These are phyloP conservation scores for Phytophthora litchii DNA, from an alignment of 352 stramenopile genomes.

Conservation along the genomic window DNA sequence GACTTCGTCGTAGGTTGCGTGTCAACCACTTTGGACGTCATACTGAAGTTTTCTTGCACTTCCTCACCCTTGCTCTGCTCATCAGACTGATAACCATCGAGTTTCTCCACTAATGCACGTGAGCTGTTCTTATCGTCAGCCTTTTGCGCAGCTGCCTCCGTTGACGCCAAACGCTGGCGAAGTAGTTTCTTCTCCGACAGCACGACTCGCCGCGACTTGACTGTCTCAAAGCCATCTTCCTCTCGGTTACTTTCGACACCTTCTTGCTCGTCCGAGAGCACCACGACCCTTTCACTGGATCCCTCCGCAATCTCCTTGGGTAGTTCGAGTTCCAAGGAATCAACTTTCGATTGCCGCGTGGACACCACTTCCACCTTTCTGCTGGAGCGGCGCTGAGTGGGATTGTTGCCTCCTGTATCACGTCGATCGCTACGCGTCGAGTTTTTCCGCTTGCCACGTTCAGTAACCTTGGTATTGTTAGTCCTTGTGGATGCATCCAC, in stretches of 20 bases:
- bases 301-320: slow-evolving; percentile 17
- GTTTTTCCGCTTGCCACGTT: slow-evolving; percentile 4
- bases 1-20: slow-evolving; percentile 8
- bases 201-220: slow-evolving; percentile 32
- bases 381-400: neutral
- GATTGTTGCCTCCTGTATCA: slow-evolving; percentile 7
- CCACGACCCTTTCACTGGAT: slow-evolving; percentile 9
- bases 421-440: slow-evolving; percentile 6
- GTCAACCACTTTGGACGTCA: slow-evolving; percentile 2
- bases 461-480: neutral
- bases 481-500: neutral
- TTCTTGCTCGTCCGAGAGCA: slow-evolving; percentile 11
- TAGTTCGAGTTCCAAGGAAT: neutral
- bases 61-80: slow-evolving; percentile 29
- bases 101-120: neutral
- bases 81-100: slow-evolving; percentile 8
- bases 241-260: slow-evolving; percentile 4
- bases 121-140: slow-evolving; percentile 12
- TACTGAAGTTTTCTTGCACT: slow-evolving; percentile 15
- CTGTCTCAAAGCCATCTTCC: slow-evolving; percentile 31
- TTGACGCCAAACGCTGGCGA: slow-evolving; percentile 20
- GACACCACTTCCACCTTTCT: slow-evolving; percentile 1
- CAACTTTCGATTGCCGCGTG: slow-evolving; percentile 6
- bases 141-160: slow-evolving; percentile 8
- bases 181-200: slow-evolving; percentile 34